These are phyloP conservation scores for Boechera divaricarpa DNA, from an alignment of 345 rosid genomes.

Conservation along the genomic window DNA sequence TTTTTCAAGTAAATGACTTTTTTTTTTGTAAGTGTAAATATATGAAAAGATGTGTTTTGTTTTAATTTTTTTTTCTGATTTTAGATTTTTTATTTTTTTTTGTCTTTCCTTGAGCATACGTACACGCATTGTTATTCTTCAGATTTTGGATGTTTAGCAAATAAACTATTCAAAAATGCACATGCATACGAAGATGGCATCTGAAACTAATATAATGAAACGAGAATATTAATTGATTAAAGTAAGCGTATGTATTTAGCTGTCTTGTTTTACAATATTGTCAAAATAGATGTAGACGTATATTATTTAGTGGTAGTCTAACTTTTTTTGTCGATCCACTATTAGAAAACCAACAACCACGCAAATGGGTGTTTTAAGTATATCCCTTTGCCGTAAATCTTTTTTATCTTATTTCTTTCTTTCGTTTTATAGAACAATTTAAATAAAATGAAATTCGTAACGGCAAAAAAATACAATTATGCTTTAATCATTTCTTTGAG, in stretches of 20 bases:
- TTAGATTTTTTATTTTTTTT: conserved; percentile 13
- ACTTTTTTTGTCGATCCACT: background rate
- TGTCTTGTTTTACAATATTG: conserved; percentile 9
- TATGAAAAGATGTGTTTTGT: conserved; percentile 25
- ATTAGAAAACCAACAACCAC: background rate
- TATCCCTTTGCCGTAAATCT: no score
- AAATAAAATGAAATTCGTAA: background rate
- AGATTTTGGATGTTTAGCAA: conserved; percentile 24
- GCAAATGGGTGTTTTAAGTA: background rate
- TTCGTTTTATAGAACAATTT: background rate
- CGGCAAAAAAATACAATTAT: background rate
- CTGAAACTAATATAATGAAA: conserved; percentile 5
- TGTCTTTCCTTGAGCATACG: conserved; percentile 23
- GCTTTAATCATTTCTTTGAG: background rate
- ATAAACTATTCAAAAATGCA: conserved; percentile 35
- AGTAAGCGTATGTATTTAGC: conserved; percentile 7
- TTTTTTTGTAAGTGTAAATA: conserved; percentile 37
- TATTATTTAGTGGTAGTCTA: background rate
- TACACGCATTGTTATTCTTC: conserved; percentile 33
- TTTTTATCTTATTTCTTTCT: background rate
- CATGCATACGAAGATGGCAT: conserved; percentile 35
- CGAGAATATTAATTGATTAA: background rate
- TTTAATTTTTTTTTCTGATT: background rate
- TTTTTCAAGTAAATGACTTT: background rate
- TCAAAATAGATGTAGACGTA: conserved; percentile 22